Evolutionary conservation across 208 protist genomes (phyloP), one percentile per base, ranked within the genome.

Genomic region (Acanthamoeba polyphaga): DNA sequence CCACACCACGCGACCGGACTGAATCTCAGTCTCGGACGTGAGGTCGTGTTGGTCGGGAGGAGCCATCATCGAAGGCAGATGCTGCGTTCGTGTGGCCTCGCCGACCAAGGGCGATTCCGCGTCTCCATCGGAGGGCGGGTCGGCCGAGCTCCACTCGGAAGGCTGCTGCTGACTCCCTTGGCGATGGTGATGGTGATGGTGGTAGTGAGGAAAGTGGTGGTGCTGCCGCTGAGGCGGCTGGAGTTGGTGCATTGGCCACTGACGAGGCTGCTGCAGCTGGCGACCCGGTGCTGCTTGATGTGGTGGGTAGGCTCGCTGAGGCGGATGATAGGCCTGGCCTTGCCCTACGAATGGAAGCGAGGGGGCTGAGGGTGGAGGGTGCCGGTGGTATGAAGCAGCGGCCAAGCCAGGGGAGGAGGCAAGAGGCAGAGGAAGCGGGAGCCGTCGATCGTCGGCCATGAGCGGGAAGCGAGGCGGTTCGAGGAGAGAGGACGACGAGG

Each of bases 111-210:
- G 72, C 43, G 70, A 78, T 5, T 34, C 72, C 43, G n/a, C n/a
- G 6, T 82, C 72, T 43, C 72, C 72, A 51, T 82, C 72, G 72
- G 72, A 82, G 19, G 72, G 72, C 72, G 72, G 72, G 22, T 82
- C 72, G 7, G 43, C 72, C 19, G 43, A 43, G 22, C 38, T 43
- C 72, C 72, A 82, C 32, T 82, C 72, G 68, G 13, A 27, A 17
- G 34, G 68, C n/a, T 76, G 68, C 17, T 43, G 68, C 1, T 8
- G 0, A 55, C 19, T 1, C 19, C 4, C 19, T 10, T 72, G 66
- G 8, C 22, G 66, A 74, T 74, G 66, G 22, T 8, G 66, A 22
- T 74, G 66, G 1, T 74, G 66, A 29, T 17, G 53, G 15, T 58
- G 53, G 15, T 17, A 9, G 15, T 9, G 15, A 58, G 53, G 53